phyloP scores from a whole-genome alignment of 768 basidiomycete species.

The Phlebiopsis gigantea region DNA sequence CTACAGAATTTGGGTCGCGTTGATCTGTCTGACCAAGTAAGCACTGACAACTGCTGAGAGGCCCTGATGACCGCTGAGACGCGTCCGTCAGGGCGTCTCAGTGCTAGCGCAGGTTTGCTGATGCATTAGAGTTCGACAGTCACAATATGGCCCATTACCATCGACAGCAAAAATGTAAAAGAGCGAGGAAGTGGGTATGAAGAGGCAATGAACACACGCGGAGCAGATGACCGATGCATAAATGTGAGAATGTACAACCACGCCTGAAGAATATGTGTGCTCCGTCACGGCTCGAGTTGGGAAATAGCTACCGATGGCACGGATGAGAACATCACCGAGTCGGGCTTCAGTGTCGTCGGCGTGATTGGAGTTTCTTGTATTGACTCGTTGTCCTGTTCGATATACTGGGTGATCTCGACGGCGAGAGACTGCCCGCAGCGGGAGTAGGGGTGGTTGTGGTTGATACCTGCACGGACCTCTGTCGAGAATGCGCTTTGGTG shows the following conservation, averaged over 20 bases:
- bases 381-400: slow-evolving; percentile 16
- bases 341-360: not conserved
- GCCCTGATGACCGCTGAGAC: no score
- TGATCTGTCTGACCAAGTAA: no score
- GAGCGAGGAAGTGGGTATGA: not conserved
- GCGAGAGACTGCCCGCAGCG: slow-evolving; percentile 10
- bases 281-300: not conserved
- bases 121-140: no score
- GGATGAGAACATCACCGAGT: not conserved
- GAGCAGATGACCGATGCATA: not conserved
- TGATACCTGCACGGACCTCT: slow-evolving; percentile 6
- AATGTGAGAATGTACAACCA: not conserved
- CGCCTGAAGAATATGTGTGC: not conserved
- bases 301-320: not conserved
- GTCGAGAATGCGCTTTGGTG: slow-evolving; percentile 12
- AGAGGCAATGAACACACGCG: not conserved
- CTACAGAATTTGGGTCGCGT: no score
- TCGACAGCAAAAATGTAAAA: not conserved
- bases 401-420: slow-evolving; percentile 18
- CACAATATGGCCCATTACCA: not conserved
- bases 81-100: no score
- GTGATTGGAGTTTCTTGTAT: not conserved
- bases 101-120: no score
- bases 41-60: no score
- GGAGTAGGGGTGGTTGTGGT: not conserved